Conservation (phyloP, 108 stramenopile genomes). For the Nitzschia sp. region DNA sequence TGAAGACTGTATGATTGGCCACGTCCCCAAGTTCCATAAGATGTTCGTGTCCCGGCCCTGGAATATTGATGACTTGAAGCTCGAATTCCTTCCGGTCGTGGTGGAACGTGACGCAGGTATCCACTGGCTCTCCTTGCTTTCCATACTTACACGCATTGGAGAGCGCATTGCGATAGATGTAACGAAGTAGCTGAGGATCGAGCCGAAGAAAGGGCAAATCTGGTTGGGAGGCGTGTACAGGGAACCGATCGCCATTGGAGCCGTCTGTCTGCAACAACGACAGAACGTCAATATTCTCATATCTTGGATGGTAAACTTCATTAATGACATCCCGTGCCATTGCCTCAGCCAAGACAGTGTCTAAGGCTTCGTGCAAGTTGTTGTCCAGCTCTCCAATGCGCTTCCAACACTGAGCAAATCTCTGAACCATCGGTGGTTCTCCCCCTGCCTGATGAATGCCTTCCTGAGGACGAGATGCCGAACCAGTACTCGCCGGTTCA, state of each 20-base stretch:
- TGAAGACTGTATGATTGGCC: constrained; percentile 52
- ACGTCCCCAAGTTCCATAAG: constrained; percentile 43
- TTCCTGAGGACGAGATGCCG: no score
- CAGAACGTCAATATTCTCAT: constrained; percentile 47
- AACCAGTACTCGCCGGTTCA: no score
- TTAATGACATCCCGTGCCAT: constrained; percentile 79
- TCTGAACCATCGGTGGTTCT: no score
- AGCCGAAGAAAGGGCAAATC: constrained; percentile 43
- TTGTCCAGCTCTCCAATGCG: constrained; percentile 44
- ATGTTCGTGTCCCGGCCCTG: constrained; percentile 57
- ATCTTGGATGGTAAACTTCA: constrained; percentile 47
- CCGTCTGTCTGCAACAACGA: constrained; percentile 21
- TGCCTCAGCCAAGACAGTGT: constrained; percentile 65
- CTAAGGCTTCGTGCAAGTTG: constrained; percentile 55
- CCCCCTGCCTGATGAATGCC: no score
- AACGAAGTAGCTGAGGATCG: constrained; percentile 61
- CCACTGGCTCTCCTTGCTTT: constrained; percentile 49
- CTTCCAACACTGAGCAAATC: not conserved
- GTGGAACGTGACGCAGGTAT: constrained; percentile 42
- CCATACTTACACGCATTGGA: constrained; percentile 82
- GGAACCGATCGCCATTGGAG: constrained; percentile 40
- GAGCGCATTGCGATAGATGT: constrained; percentile 73
- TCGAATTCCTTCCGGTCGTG: constrained; percentile 30
- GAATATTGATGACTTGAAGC: constrained; percentile 67
- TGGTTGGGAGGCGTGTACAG: constrained; percentile 36